Evolutionary conservation across 2,329 filamentous ascomycete genomes (phyloP), one percentile per base, ranked within the genome.

Genomic region (Dactylellina leptospora): DNA sequence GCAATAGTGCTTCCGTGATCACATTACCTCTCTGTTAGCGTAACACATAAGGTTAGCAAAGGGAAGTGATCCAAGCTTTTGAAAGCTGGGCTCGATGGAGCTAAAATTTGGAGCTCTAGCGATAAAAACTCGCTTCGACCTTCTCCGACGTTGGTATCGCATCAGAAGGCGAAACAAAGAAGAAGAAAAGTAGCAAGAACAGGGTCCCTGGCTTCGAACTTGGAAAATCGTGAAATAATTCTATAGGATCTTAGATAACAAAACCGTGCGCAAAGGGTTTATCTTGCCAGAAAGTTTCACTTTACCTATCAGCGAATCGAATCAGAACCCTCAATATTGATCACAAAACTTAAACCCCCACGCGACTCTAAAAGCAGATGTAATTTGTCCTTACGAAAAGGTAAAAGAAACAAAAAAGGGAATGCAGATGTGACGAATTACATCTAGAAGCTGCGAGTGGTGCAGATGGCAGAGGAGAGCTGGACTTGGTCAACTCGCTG

Each of bases 301-400:
- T 58, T n/a, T 64, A 28, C 62, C 54, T 68, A 68, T 68, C 62
- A 68, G 62, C 54, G 36, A 60, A 60, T 45, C 62, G 59, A 25
- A 44, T 11, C 4, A 50, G 28, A 28, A 38, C n/a, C n/a, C n/a
- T n/a, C n/a, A n/a, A n/a, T n/a, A n/a, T n/a, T n/a, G 16, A 51
- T 40, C 22, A 18, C 20, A 38, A 36, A 36, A 25, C 38, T 40
- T 23, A 36, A 48, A 25, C 62, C 62, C 62, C 62, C 62, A 68
- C 62, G 62, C 54, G 36, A 59, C 36, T 10, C n/a, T 10, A 22
- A 45, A 18, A n/a, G 11, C 4, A 45, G 11, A 45, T 38, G 28
- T 36, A 13, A 4, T 16, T n/a, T 30, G n/a, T 50, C 61, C 38
- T 54, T 2, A 9, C 16, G 3, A 62, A 66, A 44, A 5, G 30